Evolutionary conservation across 257 asterid species (phyloP), one percentile per base, ranked within the genome.

Genomic region (Rhazya stricta): DNA sequence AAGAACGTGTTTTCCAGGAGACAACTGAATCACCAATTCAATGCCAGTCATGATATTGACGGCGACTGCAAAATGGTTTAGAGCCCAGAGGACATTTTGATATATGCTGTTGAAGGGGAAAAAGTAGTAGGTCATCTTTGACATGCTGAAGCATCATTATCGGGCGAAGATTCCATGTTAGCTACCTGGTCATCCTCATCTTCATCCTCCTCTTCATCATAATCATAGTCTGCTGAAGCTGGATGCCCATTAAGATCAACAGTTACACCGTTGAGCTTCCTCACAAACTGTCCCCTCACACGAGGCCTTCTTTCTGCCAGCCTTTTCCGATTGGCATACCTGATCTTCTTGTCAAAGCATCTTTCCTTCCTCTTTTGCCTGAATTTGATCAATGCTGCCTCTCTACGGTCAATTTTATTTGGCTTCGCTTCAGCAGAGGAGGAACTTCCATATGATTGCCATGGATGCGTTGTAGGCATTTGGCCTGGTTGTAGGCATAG

Each of bases 301-400:
- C 97, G 97, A 77, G 99, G 99, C 66, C 99, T 89, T 71, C 94
- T 86, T 43, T 92, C 98, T n/a, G 99, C 98, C 58, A 95, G 94
- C 65, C 77, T 89, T 81, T 95, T 95, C 41, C 98, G 68, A 69
- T 95, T 95, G 53, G 86, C 97, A 73, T 95, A 95, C 88, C 99
- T 88, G 69, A 92, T 87, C 85, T 90, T 95, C 85, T 95, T 92
- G 87, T 92, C 94, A 81, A 91, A 95, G 77, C 98, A 95, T 74
- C 99, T 87, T 43, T 91, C 98, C 81, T 95, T 92, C 56, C 97
- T 86, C 78, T 92, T 95, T 82, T 89, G 96, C 79, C 96, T 88
- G 82, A 95, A 95, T 88, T 95, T 95, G 83, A 88, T 77, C 83
- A 95, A 80, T 11, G 99, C 99, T 8, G 93, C 98, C 89, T 88